Conservation (phyloP, 139 green algal genomes). For the Limnomonas spitsbergensis region DNA sequence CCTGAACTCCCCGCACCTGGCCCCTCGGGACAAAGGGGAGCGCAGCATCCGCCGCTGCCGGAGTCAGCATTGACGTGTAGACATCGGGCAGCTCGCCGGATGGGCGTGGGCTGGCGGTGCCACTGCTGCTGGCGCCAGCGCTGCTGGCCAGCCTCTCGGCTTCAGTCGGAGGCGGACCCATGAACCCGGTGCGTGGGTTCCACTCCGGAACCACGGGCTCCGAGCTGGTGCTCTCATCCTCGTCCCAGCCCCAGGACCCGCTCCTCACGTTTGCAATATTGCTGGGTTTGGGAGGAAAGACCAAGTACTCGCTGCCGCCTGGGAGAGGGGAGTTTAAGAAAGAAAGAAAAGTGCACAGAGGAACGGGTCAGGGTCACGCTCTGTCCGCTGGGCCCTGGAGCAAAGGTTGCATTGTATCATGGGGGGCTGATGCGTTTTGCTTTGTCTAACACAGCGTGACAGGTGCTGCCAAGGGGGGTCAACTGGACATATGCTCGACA, state of each 20-base stretch:
- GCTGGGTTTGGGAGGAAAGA: conserved; percentile 27
- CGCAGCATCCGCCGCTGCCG: background rate
- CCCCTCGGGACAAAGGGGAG: background rate
- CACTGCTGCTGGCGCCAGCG: background rate
- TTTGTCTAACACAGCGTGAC: too few species aligned
- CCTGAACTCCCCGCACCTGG: too few species aligned
- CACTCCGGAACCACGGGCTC: conserved; percentile 24
- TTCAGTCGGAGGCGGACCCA: conserved; percentile 21
- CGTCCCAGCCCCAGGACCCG: conserved; percentile 26
- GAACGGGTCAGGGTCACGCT: too few species aligned
- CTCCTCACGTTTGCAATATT: background rate
- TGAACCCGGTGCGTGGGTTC: conserved; percentile 53
- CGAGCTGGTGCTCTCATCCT: conserved; percentile 11
- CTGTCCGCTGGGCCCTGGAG: too few species aligned
- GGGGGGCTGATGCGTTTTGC: too few species aligned
- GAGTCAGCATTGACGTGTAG: background rate
- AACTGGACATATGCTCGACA: too few species aligned
- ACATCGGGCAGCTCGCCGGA: background rate
- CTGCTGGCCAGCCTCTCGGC: background rate
- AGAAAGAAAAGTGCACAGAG: too few species aligned
- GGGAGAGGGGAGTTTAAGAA: too few species aligned
- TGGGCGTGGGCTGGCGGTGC: too few species aligned
- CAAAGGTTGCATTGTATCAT: too few species aligned
- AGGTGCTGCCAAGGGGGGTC: too few species aligned
- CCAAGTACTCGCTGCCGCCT: conserved; percentile 12